Evolutionary conservation across 495 filamentous ascomycete genomes (phyloP).

Genomic region (Achaetomiella virescens): DNA sequence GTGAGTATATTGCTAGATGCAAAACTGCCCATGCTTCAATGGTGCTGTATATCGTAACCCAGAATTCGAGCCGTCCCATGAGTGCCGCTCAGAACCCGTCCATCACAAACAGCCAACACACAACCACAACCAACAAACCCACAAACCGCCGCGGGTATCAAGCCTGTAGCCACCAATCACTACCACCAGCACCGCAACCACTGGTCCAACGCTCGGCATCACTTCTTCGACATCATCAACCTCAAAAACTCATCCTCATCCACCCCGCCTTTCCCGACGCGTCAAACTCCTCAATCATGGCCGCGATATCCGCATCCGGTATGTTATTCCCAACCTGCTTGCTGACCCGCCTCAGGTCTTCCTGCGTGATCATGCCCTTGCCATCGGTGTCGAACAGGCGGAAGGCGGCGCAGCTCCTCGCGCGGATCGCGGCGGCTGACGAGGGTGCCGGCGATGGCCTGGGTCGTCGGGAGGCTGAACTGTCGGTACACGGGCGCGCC

Average conservation of each 20-base stretch:
- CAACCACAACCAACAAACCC: background rate
- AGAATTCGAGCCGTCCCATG: slow-evolving; percentile 9
- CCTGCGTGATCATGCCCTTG: slow-evolving; percentile 80
- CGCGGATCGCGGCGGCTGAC: slow-evolving; percentile 76
- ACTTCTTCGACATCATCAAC: slow-evolving; percentile 34
- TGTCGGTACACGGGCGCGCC: slow-evolving; percentile 31
- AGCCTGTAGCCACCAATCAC: background rate
- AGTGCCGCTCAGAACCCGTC: background rate
- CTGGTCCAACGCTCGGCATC: background rate
- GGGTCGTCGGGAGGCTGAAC: slow-evolving; percentile 49
- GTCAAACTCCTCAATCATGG: slow-evolving; percentile 99
- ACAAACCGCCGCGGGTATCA: slow-evolving; percentile 13
- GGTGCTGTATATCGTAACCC: slow-evolving; percentile 17
- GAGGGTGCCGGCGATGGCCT: slow-evolving; percentile 69
- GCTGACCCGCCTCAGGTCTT: slow-evolving; percentile 81
- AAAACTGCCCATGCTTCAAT: slow-evolving; percentile 18
- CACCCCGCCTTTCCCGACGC: slow-evolving; percentile 87
- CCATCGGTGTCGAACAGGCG: slow-evolving; percentile 68
- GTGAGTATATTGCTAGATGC: slow-evolving; percentile 14
- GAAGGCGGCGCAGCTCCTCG: slow-evolving; percentile 89
- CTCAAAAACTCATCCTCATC: slow-evolving; percentile 81
- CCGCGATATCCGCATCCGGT: slow-evolving; percentile 83
- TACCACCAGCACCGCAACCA: background rate
- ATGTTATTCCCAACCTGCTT: slow-evolving; percentile 85
- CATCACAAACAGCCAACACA: background rate